A percentile compares a stretch with the other conserved stretches of the same genome.
phyloP scores from a whole-genome alignment of 768 basidiomycete genomes.

The Trametes gibbosa region DNA sequence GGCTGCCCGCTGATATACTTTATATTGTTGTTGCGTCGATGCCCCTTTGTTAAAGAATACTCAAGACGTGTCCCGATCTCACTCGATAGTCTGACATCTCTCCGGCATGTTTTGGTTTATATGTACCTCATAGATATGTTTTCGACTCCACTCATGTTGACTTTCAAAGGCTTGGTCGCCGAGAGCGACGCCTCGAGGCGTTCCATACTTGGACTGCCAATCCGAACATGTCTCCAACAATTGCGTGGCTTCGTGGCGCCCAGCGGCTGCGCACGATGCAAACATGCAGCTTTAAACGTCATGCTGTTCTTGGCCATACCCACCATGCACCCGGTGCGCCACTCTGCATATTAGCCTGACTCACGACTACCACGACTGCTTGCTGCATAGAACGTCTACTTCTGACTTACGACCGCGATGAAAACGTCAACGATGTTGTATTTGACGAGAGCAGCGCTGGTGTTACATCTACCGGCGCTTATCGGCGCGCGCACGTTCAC shows the following conservation, averaged over 20 bases:
- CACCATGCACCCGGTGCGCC: not conserved
- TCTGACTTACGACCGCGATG: not conserved
- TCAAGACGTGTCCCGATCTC: no score
- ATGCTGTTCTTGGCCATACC: not conserved
- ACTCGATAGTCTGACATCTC: no score
- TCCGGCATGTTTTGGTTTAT: no score
- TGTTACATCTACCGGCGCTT: not conserved
- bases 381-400: not conserved
- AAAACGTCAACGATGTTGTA: not conserved
- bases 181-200: constrained; percentile 5
- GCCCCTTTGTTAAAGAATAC: no score
- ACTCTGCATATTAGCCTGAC: not conserved
- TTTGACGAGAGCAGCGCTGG: not conserved
- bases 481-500: constrained; percentile 56
- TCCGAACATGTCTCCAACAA: not conserved
- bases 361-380: not conserved
- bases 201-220: not conserved
- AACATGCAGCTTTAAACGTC: not conserved
- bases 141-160: not conserved
- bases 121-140: not conserved
- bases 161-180: not conserved
- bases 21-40: no score
- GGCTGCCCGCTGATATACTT: no score
- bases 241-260: constrained; percentile 4
- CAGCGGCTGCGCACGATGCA: constrained; percentile 3